Evolutionary conservation across 768 basidiomycete genomes (phyloP).

Genomic region (Agaricus blazei): DNA sequence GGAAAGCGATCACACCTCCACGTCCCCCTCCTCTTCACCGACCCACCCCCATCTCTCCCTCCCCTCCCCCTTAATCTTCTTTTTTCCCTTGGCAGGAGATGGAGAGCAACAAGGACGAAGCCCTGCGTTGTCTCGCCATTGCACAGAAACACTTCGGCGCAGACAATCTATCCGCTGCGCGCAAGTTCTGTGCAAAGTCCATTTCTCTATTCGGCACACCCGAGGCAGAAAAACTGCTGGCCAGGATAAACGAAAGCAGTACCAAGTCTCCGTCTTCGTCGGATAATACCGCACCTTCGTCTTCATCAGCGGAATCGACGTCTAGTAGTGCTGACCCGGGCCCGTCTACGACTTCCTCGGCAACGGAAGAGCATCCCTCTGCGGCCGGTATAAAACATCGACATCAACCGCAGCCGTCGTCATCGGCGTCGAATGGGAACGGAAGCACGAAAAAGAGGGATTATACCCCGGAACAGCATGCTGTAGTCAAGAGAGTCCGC

Average conservation of each 20-base stretch:
- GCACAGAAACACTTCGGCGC: slow-evolving; percentile 70
- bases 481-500: slow-evolving; percentile 81
- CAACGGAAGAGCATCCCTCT: slow-evolving; percentile 68
- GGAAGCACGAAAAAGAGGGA: slow-evolving; percentile 75
- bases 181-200: slow-evolving; percentile 88
- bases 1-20: slow-evolving; percentile 5
- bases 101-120: slow-evolving; percentile 92
- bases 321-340: slow-evolving; percentile 15
- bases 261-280: slow-evolving; percentile 30
- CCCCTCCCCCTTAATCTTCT: neutral
- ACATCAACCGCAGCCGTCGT: slow-evolving; percentile 22
- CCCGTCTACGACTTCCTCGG: slow-evolving; percentile 22
- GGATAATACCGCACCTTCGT: slow-evolving; percentile 24
- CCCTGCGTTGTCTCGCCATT: slow-evolving; percentile 73
- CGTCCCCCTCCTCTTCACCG: slow-evolving; percentile 3
- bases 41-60: neutral
- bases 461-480: slow-evolving; percentile 79
- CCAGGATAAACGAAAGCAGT: slow-evolving; percentile 56
- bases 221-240: slow-evolving; percentile 65
- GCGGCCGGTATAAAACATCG: slow-evolving; percentile 69
- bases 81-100: slow-evolving; percentile 25
- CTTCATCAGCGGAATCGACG: slow-evolving; percentile 23
- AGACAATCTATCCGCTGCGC: slow-evolving; percentile 70
- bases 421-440: slow-evolving; percentile 39
- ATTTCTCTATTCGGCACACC: slow-evolving; percentile 76